phyloP scores from a whole-genome alignment of 2,329 filamentous ascomycete species.

The Neonectria coccinea region DNA sequence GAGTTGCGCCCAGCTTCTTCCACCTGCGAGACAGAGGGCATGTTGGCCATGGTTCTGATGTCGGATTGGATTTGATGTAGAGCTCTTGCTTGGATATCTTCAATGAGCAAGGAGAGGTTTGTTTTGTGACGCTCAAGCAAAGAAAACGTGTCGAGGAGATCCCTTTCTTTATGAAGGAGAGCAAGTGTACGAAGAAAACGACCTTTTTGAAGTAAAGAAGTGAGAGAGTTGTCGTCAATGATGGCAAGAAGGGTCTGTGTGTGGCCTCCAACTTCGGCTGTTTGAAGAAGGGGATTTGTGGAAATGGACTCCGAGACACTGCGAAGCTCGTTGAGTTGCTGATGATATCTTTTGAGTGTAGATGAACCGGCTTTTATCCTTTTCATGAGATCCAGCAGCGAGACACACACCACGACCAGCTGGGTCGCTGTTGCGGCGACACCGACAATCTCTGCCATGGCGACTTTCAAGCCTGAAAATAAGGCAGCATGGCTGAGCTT shows the following conservation, averaged over 20 bases:
- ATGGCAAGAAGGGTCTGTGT: slow-evolving; percentile 31
- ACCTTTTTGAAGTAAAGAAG: neutral
- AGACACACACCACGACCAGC: slow-evolving; percentile 28
- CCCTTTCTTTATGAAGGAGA: slow-evolving; percentile 16
- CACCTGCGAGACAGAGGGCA: neutral
- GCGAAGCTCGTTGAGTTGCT: slow-evolving; percentile 39
- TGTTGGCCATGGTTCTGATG: slow-evolving; percentile 14
- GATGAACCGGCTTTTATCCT: slow-evolving; percentile 41
- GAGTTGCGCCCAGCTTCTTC: neutral
- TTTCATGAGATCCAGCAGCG: slow-evolving; percentile 32
- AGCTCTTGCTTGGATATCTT: slow-evolving; percentile 55
- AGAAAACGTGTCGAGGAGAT: slow-evolving; percentile 33
- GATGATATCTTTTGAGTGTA: slow-evolving; percentile 32
- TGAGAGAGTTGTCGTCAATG: slow-evolving; percentile 27
- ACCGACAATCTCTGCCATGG: slow-evolving; percentile 42
- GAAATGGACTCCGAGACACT: slow-evolving; percentile 34
- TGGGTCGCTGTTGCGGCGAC: slow-evolving; percentile 38
- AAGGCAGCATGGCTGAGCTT: slow-evolving; percentile 10
- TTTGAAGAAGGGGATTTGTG: slow-evolving; percentile 40
- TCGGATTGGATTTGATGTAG: slow-evolving; percentile 39
- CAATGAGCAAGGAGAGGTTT: slow-evolving; percentile 24
- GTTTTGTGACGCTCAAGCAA: slow-evolving; percentile 36
- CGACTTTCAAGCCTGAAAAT: neutral
- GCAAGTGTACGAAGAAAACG: slow-evolving; percentile 11
- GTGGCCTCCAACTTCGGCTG: slow-evolving; percentile 31